Base-by-base conservation (phyloP, 352 stramenopile species). In the Phytophthora litchii region DNA sequence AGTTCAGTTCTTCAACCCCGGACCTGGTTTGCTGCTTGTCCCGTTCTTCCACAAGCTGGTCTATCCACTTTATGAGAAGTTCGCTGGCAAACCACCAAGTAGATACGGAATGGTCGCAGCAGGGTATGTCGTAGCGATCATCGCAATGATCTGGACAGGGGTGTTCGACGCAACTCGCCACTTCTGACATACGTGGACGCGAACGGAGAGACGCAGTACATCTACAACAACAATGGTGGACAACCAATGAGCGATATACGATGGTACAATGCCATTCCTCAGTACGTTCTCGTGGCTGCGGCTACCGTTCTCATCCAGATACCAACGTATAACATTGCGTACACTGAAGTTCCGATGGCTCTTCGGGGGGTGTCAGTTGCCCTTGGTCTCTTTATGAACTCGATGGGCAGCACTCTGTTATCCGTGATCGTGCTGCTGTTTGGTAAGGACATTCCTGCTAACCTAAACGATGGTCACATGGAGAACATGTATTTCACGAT, bases 381-480 rank as follows among this genome's bases (percentile, higher is more conserved):
- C 1, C 34, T 60, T 23, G 52, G 52, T 10, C 41, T 60, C 41
- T 60, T 60, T 21, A 60, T 60, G 23, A 60, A 44, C 21, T 60
- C 52, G 6, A 60, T 60, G 52, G 52, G 52, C 12, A 60, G 52
- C 31, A 60, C 52, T 9, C 35, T 60, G 12, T 25, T 60, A 23
- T 60, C 52, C 6, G 52, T 60, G 16, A 53, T 60, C 19, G 52
- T 60, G 31, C 13, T 60, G 35, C 20, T 60, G 3, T 60, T 60
- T 21, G 52, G 52, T 44, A 60, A 60, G 32, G 35, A 46, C 17
- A 60, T 60, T 19, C 52, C 52, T 41, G 45, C 54, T 5, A 54
- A 86, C 63, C 47, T 89, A 43, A 87, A 89, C 62, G 59, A 86
- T 12, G 67, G 70, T 35, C 53, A 84, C 60, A 52, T 87, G 20